Evolutionary conservation across 1,139 yeast genomes (phyloP).

Genomic region (Pichia sp.): DNA sequence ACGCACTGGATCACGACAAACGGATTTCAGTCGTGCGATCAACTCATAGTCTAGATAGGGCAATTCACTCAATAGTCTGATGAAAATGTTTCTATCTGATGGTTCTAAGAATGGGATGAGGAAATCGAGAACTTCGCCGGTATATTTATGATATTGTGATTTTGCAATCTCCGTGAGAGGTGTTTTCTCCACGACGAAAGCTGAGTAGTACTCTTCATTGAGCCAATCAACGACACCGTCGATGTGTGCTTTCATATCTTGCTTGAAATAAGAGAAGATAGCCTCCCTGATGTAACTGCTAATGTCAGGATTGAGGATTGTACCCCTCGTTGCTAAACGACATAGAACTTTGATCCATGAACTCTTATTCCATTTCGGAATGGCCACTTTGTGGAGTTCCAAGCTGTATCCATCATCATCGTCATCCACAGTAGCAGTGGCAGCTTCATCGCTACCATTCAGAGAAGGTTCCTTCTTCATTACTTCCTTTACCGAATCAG

Average conservation of each 20-base stretch:
- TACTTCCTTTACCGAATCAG: too few species aligned
- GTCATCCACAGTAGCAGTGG: too few species aligned
- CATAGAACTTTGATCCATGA: too few species aligned
- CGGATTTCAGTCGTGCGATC: constrained; percentile 57
- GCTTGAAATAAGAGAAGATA: constrained; percentile 65
- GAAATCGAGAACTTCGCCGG: constrained; percentile 66
- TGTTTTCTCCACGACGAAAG: constrained; percentile 10
- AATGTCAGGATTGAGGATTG: constrained; percentile 36
- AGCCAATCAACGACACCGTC: constrained; percentile 89
- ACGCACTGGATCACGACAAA: constrained; percentile 84
- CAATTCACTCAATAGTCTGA: constrained; percentile 77
- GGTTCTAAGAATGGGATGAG: constrained; percentile 80
- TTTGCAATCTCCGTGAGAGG: neutral
- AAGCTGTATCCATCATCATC: too few species aligned
- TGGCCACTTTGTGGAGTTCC: too few species aligned
- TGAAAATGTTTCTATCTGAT: constrained; percentile 69
- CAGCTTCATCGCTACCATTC: too few species aligned
- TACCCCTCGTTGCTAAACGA: constrained; percentile 79
- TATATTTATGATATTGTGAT: constrained; percentile 63
- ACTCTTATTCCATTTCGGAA: too few species aligned
- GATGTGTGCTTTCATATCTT: constrained; percentile 63
- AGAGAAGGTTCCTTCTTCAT: too few species aligned
- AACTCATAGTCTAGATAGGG: constrained; percentile 64
- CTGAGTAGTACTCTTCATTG: constrained; percentile 92
- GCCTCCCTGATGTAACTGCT: constrained; percentile 64